Percentiles rank a stretch among this genome's conserved stretches.
Evolutionary conservation across 2,329 filamentous ascomycete species (phyloP).

Genomic region (Elsinoe fawcettii): DNA sequence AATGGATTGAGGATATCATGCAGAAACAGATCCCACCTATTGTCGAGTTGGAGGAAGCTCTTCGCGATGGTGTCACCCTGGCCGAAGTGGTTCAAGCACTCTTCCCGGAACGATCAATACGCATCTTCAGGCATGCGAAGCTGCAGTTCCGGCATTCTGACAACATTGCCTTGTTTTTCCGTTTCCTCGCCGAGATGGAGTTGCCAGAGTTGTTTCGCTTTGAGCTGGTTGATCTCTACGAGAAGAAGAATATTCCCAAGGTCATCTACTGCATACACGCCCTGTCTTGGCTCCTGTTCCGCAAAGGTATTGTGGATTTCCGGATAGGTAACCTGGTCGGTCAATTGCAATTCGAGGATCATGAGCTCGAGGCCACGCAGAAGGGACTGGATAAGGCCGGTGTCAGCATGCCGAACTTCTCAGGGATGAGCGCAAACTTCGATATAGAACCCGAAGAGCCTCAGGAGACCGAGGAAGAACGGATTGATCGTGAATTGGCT

Average conservation of each 20-base stretch:
- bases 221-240: constrained; percentile 93
- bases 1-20: constrained; percentile 95
- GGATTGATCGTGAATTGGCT: constrained; percentile 69
- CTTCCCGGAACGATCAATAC: constrained; percentile 64
- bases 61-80: constrained; percentile 86
- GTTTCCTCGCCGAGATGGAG: constrained; percentile 83
- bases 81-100: constrained; percentile 90
- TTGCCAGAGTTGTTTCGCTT: constrained; percentile 94
- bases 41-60: constrained; percentile 83
- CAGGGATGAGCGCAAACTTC: constrained; percentile 94
- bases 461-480: constrained; percentile 80
- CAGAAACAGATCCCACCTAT: constrained; percentile 81
- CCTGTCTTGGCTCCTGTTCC: constrained; percentile 91
- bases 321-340: constrained; percentile 94
- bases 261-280: constrained; percentile 99
- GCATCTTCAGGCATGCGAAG: constrained; percentile 78
- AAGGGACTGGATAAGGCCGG: constrained; percentile 95
- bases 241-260: constrained; percentile 99
- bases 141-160: constrained; percentile 94
- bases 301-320: constrained; percentile 90
- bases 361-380: constrained; percentile 93
- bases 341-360: constrained; percentile 93
- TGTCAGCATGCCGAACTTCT: constrained; percentile 93
- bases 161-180: constrained; percentile 95
- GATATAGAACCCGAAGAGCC: constrained; percentile 66